These are phyloP conservation scores for Monosporozyma siamensis DNA, from an alignment of 805 yeast species.

Conservation along the genomic window DNA sequence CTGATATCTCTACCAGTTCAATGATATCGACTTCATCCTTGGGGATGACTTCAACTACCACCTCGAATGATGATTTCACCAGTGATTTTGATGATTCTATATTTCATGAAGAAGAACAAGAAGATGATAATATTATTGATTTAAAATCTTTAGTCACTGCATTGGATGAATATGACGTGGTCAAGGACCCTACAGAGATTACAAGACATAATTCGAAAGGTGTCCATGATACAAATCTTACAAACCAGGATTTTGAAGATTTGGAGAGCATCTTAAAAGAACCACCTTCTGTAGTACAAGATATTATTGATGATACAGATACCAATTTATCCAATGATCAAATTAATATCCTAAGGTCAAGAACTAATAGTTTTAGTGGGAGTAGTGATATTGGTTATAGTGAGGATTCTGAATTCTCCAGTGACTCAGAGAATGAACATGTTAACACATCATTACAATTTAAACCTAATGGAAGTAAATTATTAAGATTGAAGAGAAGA, in stretches of 20 bases:
- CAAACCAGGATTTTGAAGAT: conserved; percentile 8
- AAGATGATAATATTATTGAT: conserved; percentile 10
- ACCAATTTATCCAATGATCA: background rate
- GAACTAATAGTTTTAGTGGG: background rate
- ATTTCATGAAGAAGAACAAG: conserved; percentile 2
- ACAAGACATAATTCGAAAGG: background rate
- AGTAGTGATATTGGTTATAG: background rate
- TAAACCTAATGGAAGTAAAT: conserved; percentile 3
- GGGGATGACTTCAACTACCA: background rate
- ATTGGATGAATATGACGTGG: conserved; percentile 26
- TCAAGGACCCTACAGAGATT: conserved; percentile 5
- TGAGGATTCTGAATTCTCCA: background rate
- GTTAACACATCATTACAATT: conserved; percentile 2
- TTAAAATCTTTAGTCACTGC: conserved; percentile 20
- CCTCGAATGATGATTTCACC: background rate
- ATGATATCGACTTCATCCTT: background rate
- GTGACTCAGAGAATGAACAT: conserved; percentile 1
- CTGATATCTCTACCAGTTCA: background rate
- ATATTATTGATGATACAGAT: background rate
- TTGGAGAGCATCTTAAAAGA: conserved; percentile 6
- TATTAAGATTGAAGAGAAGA: conserved; percentile 7
- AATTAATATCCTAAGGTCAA: background rate
- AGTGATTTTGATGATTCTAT: conserved; percentile 2
- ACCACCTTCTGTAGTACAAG: background rate
- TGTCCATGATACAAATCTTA: background rate